Evolutionary conservation across 768 basidiomycete species (phyloP).

Genomic region (Lactifluus pinguis): DNA sequence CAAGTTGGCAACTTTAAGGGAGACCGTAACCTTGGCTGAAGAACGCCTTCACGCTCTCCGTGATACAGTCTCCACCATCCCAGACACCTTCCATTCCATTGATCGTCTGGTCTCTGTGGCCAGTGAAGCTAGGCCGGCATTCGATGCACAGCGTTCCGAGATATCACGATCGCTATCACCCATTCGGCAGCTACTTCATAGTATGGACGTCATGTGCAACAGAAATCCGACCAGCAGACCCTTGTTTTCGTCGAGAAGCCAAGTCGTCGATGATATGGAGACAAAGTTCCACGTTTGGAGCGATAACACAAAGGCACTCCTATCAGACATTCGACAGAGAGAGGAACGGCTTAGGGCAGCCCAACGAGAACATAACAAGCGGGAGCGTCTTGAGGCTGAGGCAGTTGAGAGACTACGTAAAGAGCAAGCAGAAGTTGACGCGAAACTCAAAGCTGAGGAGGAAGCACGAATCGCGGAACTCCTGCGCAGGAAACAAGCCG

Average conservation of each 20-base stretch:
- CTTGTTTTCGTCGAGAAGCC: conserved; percentile 40
- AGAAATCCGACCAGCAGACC: conserved; percentile 39
- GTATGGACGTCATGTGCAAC: conserved; percentile 43
- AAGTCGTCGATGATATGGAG: conserved; percentile 34
- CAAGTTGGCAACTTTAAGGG: conserved; percentile 3
- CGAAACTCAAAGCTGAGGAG: conserved; percentile 15
- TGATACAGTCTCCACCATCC: conserved; percentile 26
- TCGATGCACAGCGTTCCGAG: conserved; percentile 28
- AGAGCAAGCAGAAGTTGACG: conserved; percentile 16
- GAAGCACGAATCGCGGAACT: conserved; percentile 19
- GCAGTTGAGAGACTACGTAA: conserved; percentile 19
- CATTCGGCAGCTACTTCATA: conserved; percentile 44
- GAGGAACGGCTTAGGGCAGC: conserved; percentile 14
- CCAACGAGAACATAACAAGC: conserved; percentile 14
- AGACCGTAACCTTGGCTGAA: conserved; percentile 5
- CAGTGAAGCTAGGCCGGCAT: conserved; percentile 29
- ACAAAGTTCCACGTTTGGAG: conserved; percentile 7
- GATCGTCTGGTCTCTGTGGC: conserved; percentile 32
- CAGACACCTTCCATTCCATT: conserved; percentile 25
- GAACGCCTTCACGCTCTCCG: conserved; percentile 35
- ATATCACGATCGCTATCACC: conserved; percentile 43
- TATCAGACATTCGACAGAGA: conserved; percentile 4
- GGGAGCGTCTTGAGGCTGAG: conserved; percentile 23
- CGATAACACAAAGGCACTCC: conserved; percentile 1
- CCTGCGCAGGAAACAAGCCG: conserved; percentile 15